These are phyloP conservation scores for Ogataea hybrid DNA, from an alignment of 1,139 yeast species.

Conservation along the genomic window DNA sequence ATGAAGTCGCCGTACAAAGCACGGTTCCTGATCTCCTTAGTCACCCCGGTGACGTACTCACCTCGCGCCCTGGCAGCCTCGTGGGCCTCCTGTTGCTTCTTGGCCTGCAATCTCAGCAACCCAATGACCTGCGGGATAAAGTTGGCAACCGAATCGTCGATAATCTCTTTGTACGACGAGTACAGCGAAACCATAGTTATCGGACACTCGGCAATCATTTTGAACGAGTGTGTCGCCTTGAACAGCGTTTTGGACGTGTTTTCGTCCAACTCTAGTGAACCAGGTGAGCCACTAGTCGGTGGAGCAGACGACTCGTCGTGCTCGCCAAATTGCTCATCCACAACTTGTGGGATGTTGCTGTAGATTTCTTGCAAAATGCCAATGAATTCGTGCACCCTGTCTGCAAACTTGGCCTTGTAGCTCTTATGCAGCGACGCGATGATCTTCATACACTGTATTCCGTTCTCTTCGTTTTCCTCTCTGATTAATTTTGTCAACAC, in stretches of 20 bases:
- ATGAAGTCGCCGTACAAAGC: conserved; percentile 86
- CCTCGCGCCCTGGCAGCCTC: conserved; percentile 57
- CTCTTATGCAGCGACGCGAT: conserved; percentile 87
- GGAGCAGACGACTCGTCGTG: conserved; percentile 20
- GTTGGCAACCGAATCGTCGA: conserved; percentile 65
- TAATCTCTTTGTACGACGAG: conserved; percentile 79
- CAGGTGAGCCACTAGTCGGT: conserved; percentile 43
- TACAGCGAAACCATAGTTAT: conserved; percentile 91
- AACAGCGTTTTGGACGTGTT: conserved; percentile 40
- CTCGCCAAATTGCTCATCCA: conserved; percentile 39
- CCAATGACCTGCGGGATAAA: conserved; percentile 83
- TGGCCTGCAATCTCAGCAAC: conserved; percentile 73
- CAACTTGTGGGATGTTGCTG: conserved; percentile 75
- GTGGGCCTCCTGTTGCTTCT: conserved; percentile 68
- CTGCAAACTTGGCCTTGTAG: conserved; percentile 65
- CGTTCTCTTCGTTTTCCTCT: conserved; percentile 92
- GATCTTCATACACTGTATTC: conserved; percentile 86
- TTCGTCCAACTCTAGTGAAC: conserved; percentile 36
- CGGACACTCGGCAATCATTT: conserved; percentile 94
- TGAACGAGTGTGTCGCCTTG: conserved; percentile 77
- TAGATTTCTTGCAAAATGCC: conserved; percentile 75
- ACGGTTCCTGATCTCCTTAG: conserved; percentile 75
- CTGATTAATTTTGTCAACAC: conserved; percentile 60
- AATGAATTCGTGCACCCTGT: conserved; percentile 77
- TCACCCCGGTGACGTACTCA: conserved; percentile 48